Evolutionary conservation across 176 grass and related monocot species (phyloP).

Genomic region (Aegilops bicornis): DNA sequence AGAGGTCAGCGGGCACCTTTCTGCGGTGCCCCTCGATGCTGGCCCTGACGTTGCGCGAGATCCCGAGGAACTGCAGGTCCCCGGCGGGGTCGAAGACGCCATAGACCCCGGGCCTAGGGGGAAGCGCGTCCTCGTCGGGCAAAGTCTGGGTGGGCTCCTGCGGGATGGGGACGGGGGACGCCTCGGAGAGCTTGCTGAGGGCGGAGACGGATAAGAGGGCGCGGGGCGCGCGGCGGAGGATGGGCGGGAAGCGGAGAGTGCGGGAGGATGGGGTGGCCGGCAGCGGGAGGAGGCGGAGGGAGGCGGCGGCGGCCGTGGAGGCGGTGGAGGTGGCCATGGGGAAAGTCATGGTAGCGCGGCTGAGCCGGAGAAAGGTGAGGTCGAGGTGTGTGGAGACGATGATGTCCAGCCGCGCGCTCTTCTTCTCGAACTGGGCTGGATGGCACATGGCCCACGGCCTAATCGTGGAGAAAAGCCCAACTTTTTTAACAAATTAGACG

Average conservation of each 20-base stretch:
- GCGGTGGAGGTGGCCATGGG: conserved; percentile 15
- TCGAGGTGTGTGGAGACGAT: not conserved
- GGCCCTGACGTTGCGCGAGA: conserved; percentile 74
- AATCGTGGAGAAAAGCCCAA: too few species aligned
- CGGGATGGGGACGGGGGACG: conserved; percentile 48
- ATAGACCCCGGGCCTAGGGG: conserved; percentile 58
- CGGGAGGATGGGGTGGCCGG: not conserved
- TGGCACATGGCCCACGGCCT: not conserved
- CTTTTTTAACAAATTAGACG: too few species aligned
- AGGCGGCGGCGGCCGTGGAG: not conserved
- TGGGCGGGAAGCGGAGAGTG: conserved; percentile 9
- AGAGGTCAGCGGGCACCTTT: conserved; percentile 63
- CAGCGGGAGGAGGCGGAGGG: conserved; percentile 14
- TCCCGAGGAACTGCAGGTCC: conserved; percentile 76
- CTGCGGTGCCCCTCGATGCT: conserved; percentile 74
- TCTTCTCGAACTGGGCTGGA: not conserved
- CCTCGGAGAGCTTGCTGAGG: conserved; percentile 54
- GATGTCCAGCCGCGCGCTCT: not conserved
- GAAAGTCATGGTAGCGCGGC: not conserved
- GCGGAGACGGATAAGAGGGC: conserved; percentile 7
- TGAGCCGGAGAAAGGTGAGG: conserved; percentile 1
- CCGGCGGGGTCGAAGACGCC: conserved; percentile 61
- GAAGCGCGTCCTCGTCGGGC: conserved; percentile 33
- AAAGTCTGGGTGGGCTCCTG: conserved; percentile 32
- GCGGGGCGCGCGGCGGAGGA: not conserved